Percentiles rank a stretch among this genome's conserved stretches.
phyloP scores from a whole-genome alignment of 2,329 filamentous ascomycete genomes.

The Monosporascus cannonballus region DNA sequence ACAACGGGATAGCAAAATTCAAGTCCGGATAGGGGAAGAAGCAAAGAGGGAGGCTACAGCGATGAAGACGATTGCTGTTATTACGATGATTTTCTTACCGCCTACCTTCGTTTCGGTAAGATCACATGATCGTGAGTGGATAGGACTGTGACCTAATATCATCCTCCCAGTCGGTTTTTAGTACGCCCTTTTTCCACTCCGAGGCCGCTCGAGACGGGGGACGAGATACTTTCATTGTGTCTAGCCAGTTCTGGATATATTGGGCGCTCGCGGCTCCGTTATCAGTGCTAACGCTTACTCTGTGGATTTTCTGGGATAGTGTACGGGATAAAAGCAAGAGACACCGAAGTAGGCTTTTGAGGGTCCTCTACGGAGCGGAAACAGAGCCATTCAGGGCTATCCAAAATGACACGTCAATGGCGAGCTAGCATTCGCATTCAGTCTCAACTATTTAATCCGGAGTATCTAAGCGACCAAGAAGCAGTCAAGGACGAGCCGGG shows the following conservation, averaged over 20 bases:
- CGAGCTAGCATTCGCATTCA: too few relatives aligned
- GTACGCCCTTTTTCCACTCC: neutral
- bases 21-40: neutral
- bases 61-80: neutral
- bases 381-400: too few relatives aligned
- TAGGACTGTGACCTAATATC: too few relatives aligned
- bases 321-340: too few relatives aligned
- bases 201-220: neutral
- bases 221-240: neutral
- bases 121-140: too few relatives aligned
- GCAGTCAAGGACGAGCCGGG: too few relatives aligned
- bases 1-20: neutral
- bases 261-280: neutral
- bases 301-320: neutral
- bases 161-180: neutral
- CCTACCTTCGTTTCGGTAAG: neutral
- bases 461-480: too few relatives aligned
- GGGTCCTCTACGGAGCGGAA: too few relatives aligned
- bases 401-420: too few relatives aligned
- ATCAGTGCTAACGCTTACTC: neutral
- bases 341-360: too few relatives aligned
- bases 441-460: too few relatives aligned
- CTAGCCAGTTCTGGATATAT: neutral
- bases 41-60: neutral
- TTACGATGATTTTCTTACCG: neutral